phyloP scores from a whole-genome alignment of 108 stramenopile species.

The Chaetoceros tenuissimus region DNA sequence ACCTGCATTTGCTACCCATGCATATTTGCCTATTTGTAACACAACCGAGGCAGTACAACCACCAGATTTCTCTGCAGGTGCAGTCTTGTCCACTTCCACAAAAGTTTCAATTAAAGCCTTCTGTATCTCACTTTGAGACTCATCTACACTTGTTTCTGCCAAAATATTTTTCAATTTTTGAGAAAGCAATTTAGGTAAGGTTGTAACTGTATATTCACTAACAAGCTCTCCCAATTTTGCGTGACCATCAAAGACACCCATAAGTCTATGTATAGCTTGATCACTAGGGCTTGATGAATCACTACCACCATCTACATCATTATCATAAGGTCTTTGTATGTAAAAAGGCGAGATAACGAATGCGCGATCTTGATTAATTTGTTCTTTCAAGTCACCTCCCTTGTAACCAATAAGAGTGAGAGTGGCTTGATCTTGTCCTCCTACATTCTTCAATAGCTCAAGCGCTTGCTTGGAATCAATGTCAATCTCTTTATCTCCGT shows the following conservation, averaged over 20 bases:
- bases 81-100: slow-evolving; percentile 56
- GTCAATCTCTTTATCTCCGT: slow-evolving; percentile 8
- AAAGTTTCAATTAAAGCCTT: slow-evolving; percentile 52
- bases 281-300: background rate
- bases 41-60: slow-evolving; percentile 71
- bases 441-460: slow-evolving; percentile 7
- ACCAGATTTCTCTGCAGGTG: slow-evolving; percentile 44
- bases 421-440: slow-evolving; percentile 23
- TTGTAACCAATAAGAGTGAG: slow-evolving; percentile 56
- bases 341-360: slow-evolving; percentile 38
- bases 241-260: slow-evolving; percentile 85
- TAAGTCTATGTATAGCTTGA: slow-evolving; percentile 19
- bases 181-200: slow-evolving; percentile 48
- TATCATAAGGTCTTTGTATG: background rate
- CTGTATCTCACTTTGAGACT: slow-evolving; percentile 17
- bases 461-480: slow-evolving; percentile 3
- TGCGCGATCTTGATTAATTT: slow-evolving; percentile 64
- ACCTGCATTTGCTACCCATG: slow-evolving; percentile 80
- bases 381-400: slow-evolving; percentile 27
- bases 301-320: background rate
- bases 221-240: slow-evolving; percentile 61
- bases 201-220: slow-evolving; percentile 48
- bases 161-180: slow-evolving; percentile 24
- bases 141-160: slow-evolving; percentile 7
- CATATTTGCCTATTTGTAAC: slow-evolving; percentile 43